These are phyloP conservation scores for Colletotrichum orchidophilum DNA, from an alignment of 2,329 filamentous ascomycete genomes.

Conservation along the genomic window DNA sequence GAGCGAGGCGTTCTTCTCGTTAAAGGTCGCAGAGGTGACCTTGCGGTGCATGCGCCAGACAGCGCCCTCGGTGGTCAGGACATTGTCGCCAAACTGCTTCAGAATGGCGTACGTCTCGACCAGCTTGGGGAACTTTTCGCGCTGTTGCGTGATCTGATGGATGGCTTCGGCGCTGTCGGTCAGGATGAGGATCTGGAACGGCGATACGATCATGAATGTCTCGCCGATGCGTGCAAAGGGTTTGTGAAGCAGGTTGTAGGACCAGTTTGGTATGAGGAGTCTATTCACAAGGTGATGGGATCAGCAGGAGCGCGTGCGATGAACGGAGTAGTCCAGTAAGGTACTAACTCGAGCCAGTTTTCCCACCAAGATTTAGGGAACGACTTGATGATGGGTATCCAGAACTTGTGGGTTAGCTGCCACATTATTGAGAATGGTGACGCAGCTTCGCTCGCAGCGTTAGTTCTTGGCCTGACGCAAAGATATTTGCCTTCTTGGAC, in stretches of 20 bases:
- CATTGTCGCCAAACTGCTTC: slow-evolving; percentile 71
- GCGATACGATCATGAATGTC: slow-evolving; percentile 71
- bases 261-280: slow-evolving; percentile 67
- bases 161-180: slow-evolving; percentile 73
- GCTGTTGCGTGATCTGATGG: slow-evolving; percentile 70
- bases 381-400: slow-evolving; percentile 62
- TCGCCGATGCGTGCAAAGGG: slow-evolving; percentile 70
- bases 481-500: neutral
- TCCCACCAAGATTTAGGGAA: slow-evolving; percentile 66
- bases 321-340: neutral
- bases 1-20: slow-evolving; percentile 76
- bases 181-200: slow-evolving; percentile 60
- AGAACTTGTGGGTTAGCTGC: slow-evolving; percentile 63
- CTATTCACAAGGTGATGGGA: slow-evolving; percentile 43
- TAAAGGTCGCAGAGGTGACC: slow-evolving; percentile 76
- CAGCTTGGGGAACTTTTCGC: slow-evolving; percentile 78
- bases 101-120: slow-evolving; percentile 67
- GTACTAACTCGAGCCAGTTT: slow-evolving; percentile 66
- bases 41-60: slow-evolving; percentile 80
- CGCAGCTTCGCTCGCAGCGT: slow-evolving; percentile 47
- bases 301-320: slow-evolving; percentile 19
- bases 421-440: slow-evolving; percentile 62
- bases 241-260: slow-evolving; percentile 63
- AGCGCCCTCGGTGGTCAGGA: slow-evolving; percentile 74
- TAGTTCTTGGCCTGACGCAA: neutral